Evolutionary conservation across 108 stramenopile genomes (phyloP).

Genomic region (Ochromonas danica): DNA sequence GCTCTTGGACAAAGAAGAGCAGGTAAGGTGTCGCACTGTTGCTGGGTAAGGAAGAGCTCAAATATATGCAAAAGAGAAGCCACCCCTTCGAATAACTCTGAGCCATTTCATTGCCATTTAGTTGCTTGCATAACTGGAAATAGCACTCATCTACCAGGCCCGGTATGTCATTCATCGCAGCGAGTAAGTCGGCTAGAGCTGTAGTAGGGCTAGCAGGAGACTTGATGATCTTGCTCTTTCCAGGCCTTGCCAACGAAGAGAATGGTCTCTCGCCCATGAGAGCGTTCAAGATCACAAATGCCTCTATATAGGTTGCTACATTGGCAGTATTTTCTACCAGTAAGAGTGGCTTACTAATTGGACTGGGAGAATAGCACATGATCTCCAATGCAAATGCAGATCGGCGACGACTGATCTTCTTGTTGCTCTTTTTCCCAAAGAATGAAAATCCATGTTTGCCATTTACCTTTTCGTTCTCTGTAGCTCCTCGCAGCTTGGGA

Average conservation of each 20-base stretch:
- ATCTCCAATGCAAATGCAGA: no score
- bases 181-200: not conserved
- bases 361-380: not conserved
- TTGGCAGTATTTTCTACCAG: no score
- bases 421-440: no score
- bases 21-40: not conserved
- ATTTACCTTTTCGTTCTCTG: no score
- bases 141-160: not conserved
- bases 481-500: no score
- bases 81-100: not conserved
- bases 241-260: not conserved
- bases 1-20: not conserved
- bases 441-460: no score
- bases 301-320: no score
- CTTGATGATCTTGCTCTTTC: not conserved
- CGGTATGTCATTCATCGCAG: not conserved
- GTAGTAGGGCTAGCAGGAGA: not conserved
- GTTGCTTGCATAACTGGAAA: slow-evolving; percentile 7
- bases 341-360: not conserved
- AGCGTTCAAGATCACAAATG: not conserved
- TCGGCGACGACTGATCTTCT: no score
- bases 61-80: not conserved
- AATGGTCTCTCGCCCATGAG: slow-evolving; percentile 7
- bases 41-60: not conserved
- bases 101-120: not conserved